Evolutionary conservation across 306 rosid genomes (phyloP), one percentile per base, ranked within the genome.

Genomic region (Rosa persica): DNA sequence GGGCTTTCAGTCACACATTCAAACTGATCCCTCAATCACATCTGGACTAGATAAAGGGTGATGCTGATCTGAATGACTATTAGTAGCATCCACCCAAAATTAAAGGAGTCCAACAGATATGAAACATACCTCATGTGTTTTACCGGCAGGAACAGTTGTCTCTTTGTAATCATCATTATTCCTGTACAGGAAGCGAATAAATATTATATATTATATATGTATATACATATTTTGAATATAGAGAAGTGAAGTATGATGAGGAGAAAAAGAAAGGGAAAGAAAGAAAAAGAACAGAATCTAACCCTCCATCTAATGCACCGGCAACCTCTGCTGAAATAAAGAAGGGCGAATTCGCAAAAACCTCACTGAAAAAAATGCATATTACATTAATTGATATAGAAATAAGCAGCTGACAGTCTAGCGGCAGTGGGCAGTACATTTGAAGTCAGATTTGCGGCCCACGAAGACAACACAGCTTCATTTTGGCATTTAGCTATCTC

Each of bases 291-390:
- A 17, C 55, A 42, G 55, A 62, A 71, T 61, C 76, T 84, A 67
- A 93, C 99, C 97, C 80, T 78, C 36, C 84, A 25, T 94, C 89
- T 82, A 84, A 40, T 30, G 90, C 84, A 79, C 97, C 92, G 4
- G 93, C 97, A 81, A 70, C 91, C 67, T 95, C 99, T 67, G 99
- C 99, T 65, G 99, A 83, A 81, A 95, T 91, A 81, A 95, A 93
- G 88, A 95, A 95, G 25, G 99, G 99, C 7, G 99, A 80, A 81
- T 91, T 89, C 78, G 93, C 95, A 83, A 93, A 93, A 76, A 95
- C 98, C 83, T 79, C 97, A 25, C 99, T 95, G 87, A 72, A 81
- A 82, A 86, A 72, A 47, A 77, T 4, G 38, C n/a, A 78, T n/a
- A 30, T 30, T 30, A 40, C 27, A 70, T 73, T 66, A 67, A 80